Conservation (phyloP, 2,329 filamentous ascomycete species). For the Hymenoscyphus fraxineus region DNA sequence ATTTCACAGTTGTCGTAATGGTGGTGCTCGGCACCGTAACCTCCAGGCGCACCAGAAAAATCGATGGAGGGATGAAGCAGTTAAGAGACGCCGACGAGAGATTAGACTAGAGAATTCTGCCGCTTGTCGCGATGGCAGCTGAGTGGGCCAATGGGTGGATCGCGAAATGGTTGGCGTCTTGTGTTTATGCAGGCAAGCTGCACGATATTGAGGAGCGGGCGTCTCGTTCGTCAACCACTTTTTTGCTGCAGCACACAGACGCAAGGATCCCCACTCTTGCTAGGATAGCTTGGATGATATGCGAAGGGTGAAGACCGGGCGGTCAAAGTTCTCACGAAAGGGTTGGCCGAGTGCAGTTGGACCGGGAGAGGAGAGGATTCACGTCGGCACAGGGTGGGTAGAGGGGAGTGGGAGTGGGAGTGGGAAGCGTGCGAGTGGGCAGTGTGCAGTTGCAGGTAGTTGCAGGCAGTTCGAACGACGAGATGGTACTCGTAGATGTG, state of each 20-base stretch:
- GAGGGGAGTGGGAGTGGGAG: background rate
- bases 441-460: background rate
- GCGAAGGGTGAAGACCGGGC: background rate
- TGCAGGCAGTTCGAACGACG: background rate
- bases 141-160: constrained; percentile 22
- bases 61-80: constrained; percentile 15
- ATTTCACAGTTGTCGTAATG: constrained; percentile 2
- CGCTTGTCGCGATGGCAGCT: constrained; percentile 12
- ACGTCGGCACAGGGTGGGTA: background rate
- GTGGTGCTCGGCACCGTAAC: constrained; percentile 24
- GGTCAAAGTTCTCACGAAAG: background rate
- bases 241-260: background rate
- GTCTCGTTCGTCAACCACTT: constrained; percentile 9
- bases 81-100: constrained; percentile 20
- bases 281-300: constrained; percentile 8
- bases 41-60: constrained; percentile 18
- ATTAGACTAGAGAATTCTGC: constrained; percentile 20
- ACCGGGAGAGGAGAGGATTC: no score
- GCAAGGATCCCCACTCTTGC: constrained; percentile 11
- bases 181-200: constrained; percentile 16
- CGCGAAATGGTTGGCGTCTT: constrained; percentile 15
- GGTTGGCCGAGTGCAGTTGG: background rate
- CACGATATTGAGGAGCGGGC: background rate
- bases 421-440: background rate
- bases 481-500: background rate